Base-by-base conservation (phyloP, 495 filamentous ascomycete species). In the Platismatia glauca region DNA sequence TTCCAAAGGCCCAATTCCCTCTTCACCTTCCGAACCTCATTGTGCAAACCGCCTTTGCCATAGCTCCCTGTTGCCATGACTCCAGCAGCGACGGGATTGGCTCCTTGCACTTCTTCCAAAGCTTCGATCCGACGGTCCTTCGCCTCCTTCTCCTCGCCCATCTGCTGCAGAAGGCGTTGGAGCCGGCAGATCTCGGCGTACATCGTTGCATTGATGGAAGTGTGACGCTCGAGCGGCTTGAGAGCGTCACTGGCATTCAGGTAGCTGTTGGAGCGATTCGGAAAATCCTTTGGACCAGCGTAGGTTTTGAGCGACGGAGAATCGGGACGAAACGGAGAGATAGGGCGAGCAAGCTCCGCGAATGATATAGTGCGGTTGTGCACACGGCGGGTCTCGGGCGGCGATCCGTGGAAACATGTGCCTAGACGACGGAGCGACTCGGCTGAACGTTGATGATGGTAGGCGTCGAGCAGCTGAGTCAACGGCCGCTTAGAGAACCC, bases 1-100 rank as follows among this genome's bases (percentile, higher is more conserved):
- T 74, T 75, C 82, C 82, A 86, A 57, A 71, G 69, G 37, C 69
- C 63, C 46, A 72, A 67, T 55, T 82, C 79, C 31, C 70, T 70
- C 58, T 74, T 75, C n/a, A 75, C 72, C 6, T 72, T 64, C 22
- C 74, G 67, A 37, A 85, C 69, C 63, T 77, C 72, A 60, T 78
- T 74, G 44, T 72, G 73, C 46, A 82, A 53, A 11, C 70, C 72
- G 0, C 72, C 76, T 15, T 77, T 82, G 73, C 57, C 65, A 65
- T 22, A 71, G 58, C 29, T 75, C 66, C 27, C 69, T 61, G 38
- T 68, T 67, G 39, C 41, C 35, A 41, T 41, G 7, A 31, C 38
- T 44, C 20, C 44, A 18, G 48, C 58, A 20, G 61, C 22, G 24
- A 61, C 20, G 37, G 52, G 48, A n/a, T 58, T 57, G 0, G 44